Conservation (phyloP, 768 basidiomycete species). For the Mycena amicta region DNA sequence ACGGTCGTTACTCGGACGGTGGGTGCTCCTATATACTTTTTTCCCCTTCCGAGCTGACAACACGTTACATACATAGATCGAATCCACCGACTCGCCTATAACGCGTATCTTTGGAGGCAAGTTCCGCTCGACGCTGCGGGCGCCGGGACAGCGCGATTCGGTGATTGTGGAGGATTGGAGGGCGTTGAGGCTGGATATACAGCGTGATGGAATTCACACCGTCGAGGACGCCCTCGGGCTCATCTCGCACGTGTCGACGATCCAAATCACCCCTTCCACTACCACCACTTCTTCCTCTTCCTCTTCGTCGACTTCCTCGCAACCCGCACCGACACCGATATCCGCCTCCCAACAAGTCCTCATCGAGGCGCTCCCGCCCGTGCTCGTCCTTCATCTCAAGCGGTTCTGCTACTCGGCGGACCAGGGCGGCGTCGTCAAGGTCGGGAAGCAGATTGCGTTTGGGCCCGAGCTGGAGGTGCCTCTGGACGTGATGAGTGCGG, state of each 20-base stretch:
- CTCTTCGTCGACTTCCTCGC: conserved; percentile 63
- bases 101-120: conserved; percentile 93
- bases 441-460: conserved; percentile 80
- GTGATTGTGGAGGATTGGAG: conserved; percentile 92
- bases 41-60: conserved; percentile 7
- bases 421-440: conserved; percentile 81
- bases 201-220: conserved; percentile 74
- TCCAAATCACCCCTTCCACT: conserved; percentile 69
- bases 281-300: conserved; percentile 59
- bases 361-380: conserved; percentile 81
- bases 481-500: conserved; percentile 54
- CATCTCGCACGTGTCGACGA: conserved; percentile 77
- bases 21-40: conserved; percentile 29
- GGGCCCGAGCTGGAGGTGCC: conserved; percentile 72
- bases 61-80: conserved; percentile 64
- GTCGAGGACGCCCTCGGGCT: conserved; percentile 83
- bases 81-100: conserved; percentile 82
- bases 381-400: conserved; percentile 88
- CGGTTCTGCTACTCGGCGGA: conserved; percentile 84
- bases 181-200: conserved; percentile 83
- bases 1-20: conserved; percentile 80
- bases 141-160: conserved; percentile 83
- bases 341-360: conserved; percentile 58
- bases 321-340: conserved; percentile 65
- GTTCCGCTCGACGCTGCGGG: conserved; percentile 80